Base-by-base conservation (phyloP, 208 protist genomes). In the Leishmania major region DNA sequence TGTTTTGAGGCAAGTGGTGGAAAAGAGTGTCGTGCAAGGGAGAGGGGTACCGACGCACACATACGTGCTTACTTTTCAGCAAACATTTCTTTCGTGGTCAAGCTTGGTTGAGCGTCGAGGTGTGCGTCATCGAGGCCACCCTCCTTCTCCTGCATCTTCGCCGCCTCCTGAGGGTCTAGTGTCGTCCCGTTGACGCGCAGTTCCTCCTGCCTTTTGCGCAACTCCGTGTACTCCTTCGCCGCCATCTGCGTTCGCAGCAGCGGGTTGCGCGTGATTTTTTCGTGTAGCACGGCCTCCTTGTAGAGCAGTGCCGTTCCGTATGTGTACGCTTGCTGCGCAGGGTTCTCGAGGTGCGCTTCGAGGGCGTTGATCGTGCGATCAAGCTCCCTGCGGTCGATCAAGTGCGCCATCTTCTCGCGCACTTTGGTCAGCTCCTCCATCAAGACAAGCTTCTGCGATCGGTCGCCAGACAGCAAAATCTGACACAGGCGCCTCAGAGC, bases 311-410 rank as follows among this genome's bases (percentile, higher is more conserved):
- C 78, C n/a, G 89, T 92, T 35, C 93, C 93, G 74, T 96, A 97
- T 19, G 88, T 94, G 86, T 96, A 96, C 19, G 91, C 75, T n/a
- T 81, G 84, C 79, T 90, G 85, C 19, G 79, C 73, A 15, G 93
- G 87, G 80, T 95, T 87, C 17, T 84, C 70, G 22, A 95, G 75
- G 80, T 95, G 91, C 17, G 84, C 81, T 19, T 95, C 88, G 17
- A 97, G 86, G 13, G 93, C 89, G 74, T 87, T 89, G 76, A 96
- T 96, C 5, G 95, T 95, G 60, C 92, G 95, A 49, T 96, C 88
- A 5, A 97, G 80, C 79, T 97, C 95, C 40, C 86, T 83, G 60
- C 88, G 79, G 83, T 96, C 89, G 25, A 97, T 84, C 57, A 96
- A 82, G 80, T 96, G 93, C 35, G 89, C 75, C 91, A 97, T 90